Evolutionary conservation across 805 yeast species (phyloP), one percentile per base, ranked within the genome.

Genomic region (Metschnikowia rubicola): DNA sequence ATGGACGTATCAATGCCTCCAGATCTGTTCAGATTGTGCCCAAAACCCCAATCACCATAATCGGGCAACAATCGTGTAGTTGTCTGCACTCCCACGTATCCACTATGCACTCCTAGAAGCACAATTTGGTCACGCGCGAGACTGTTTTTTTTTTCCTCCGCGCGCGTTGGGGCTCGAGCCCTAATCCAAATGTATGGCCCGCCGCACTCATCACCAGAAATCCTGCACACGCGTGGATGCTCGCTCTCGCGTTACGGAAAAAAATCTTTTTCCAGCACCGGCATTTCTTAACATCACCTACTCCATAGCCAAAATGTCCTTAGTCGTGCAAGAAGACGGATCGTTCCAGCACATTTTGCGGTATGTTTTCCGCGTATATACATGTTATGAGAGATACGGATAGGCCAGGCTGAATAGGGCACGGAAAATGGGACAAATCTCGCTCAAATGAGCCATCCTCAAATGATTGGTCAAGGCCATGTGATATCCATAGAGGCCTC

Each of bases 261-360:
- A 57, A 54, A 46, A 26, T 30, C 43, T 47, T 50, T 53, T 52
- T 47, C 56, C 53, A 52, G 39, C 33, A 53, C 48, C 51, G 46
- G 46, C 40, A 50, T 58, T 53, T 49, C 41, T 41, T 36, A 39
- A 42, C 46, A 41, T 48, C 52, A 50, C 46, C 54, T 44, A 53
- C 52, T 46, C 46, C 48, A 52, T 47, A 47, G 44, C 56, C 78
- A 81, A 77, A 66, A 88, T 88, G 96, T 87, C 96, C 75, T 84
- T 89, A 84, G 97, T 90, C 80, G 94, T 94, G 78, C 94, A 88
- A 81, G 99, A 94, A 83, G 86, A 88, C 81, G 96, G 96, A 78
- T 88, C 94, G 77, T 94, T 95, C 96, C 99, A 95, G 83, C 99
- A 94, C 95, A 94, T 94, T 83, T 88, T 94, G 83, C 99, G 97